Percentiles rank a stretch among this genome's conserved stretches.
Evolutionary conservation across 768 basidiomycete species (phyloP).

Genomic region (Daedaleopsis nitida): DNA sequence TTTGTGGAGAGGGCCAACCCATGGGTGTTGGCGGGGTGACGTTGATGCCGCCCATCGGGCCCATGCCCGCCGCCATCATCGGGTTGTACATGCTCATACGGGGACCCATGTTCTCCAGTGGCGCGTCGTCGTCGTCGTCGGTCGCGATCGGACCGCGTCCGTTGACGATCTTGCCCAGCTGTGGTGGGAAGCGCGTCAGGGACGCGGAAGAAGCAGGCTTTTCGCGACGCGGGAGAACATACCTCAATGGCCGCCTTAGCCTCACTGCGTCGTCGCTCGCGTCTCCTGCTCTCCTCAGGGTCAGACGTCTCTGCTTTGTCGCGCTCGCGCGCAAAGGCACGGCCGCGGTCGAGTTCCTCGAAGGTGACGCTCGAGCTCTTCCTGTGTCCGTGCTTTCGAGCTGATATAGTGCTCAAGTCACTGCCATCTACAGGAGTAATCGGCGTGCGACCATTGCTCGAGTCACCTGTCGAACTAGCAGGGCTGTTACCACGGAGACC

Average conservation of each 20-base stretch:
- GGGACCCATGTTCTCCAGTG: conserved; percentile 30
- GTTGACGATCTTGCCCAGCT: conserved; percentile 90
- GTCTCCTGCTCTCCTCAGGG: conserved; percentile 56
- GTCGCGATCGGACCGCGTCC: conserved; percentile 62
- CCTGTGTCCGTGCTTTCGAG: conserved; percentile 36
- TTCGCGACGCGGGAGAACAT: conserved; percentile 21
- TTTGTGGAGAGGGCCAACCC: conserved; percentile 15
- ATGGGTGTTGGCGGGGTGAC: conserved; percentile 25
- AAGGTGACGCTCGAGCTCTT: conserved; percentile 73
- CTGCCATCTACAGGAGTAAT: conserved; percentile 81
- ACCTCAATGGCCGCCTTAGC: conserved; percentile 91
- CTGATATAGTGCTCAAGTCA: conserved; percentile 41
- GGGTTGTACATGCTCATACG: conserved; percentile 41
- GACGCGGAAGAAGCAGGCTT: conserved; percentile 4
- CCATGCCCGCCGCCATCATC: conserved; percentile 25
- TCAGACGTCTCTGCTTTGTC: conserved; percentile 23
- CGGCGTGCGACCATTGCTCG: conserved; percentile 75
- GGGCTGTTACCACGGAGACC: conserved; percentile 61
- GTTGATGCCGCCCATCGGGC: conserved; percentile 24
- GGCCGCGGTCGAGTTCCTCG: conserved; percentile 46
- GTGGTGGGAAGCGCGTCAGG: conserved; percentile 6
- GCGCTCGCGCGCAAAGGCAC: conserved; percentile 33
- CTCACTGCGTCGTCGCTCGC: conserved; percentile 75
- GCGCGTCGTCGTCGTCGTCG: conserved; percentile 36
- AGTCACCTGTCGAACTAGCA: conserved; percentile 84